Conservation (phyloP, 495 filamentous ascomycete genomes). For the Terfezia claveryi region DNA sequence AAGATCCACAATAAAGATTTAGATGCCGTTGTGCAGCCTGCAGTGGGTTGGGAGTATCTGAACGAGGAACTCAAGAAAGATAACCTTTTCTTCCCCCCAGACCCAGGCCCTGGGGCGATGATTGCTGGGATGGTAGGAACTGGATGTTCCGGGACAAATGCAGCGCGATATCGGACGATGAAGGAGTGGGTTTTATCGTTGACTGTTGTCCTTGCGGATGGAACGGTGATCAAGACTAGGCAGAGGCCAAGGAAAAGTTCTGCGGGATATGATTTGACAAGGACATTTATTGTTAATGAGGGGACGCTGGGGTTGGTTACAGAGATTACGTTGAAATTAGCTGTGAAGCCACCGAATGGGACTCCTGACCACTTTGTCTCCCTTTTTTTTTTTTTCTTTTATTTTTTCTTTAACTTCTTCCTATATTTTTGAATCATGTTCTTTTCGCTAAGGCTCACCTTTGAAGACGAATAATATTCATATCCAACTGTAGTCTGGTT, state of each 20-base stretch:
- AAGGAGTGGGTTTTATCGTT: conserved; percentile 70
- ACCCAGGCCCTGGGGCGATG: conserved; percentile 40
- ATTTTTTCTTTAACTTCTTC: no score
- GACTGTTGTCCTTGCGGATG: conserved; percentile 59
- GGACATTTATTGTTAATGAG: conserved; percentile 54
- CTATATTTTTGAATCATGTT: no score
- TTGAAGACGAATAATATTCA: no score
- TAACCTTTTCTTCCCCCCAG: conserved; percentile 76
- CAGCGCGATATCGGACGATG: conserved; percentile 66
- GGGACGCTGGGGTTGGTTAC: conserved; percentile 61
- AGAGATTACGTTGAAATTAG: conserved; percentile 51
- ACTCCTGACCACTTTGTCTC: no score
- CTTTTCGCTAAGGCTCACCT: no score
- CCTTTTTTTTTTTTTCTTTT: no score
- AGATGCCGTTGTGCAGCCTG: conserved; percentile 80
- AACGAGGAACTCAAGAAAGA: conserved; percentile 54
- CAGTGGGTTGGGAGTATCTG: conserved; percentile 74
- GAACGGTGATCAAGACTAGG: conserved; percentile 55
- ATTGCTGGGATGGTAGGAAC: conserved; percentile 48
- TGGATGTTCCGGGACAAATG: conserved; percentile 61
- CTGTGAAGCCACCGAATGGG: conserved; percentile 40
- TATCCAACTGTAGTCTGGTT: no score
- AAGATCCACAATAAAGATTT: conserved; percentile 65
- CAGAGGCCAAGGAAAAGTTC: conserved; percentile 55
- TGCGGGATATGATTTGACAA: conserved; percentile 61